Base-by-base conservation (phyloP, 2,329 filamentous ascomycete genomes). In the Colletotrichum liaoningense region DNA sequence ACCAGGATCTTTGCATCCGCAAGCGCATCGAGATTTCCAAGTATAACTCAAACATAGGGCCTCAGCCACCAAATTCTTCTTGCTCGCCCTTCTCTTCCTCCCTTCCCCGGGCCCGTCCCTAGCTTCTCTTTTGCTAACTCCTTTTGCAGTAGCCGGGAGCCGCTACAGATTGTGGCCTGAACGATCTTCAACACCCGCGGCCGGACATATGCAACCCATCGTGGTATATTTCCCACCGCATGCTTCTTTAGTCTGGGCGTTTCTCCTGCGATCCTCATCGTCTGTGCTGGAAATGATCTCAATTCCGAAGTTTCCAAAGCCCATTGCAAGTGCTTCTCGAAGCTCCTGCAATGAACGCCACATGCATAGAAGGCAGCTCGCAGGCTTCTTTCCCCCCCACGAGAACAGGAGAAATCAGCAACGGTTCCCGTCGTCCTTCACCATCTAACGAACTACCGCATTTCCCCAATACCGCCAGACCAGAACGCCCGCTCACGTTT, bases 31-130 rank as follows among this genome's bases (percentile, higher is more conserved):
- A 56, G 22, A 19, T 66, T 26, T 63, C 24, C 42, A 30, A 42
- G 49, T 57, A 57, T 38, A 63, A 63, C 46, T 28, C 57, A 60
- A 60, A 69, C 70, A 22, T 30, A n/a, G 22, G 19, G 38, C 24
- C 30, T 19, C 30, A 69, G 49, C 60, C 63, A 59, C 19, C n/a
- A 33, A 9, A 38, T 7, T 9, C 55, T 28, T 46, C 30, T 54
- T 33, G 11, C 6, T 42, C 16, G 14, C 38, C 38, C 14, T 42
- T 42, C 38, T 42, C 38, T 42, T 42, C 16, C 16, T 42, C 19
- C 30, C 30, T 28, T 19, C 19, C 42, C 38, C 26, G n/a, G 8
- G 30, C 30, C 22, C 30, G 42, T 49, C 19, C 28, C 22, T 52
- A 30, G 28, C 28, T 28, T 16, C 54, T 16, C 12, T 19, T 55